Conservation (phyloP, 805 yeast species). For the Nadsonia fulvescens region DNA sequence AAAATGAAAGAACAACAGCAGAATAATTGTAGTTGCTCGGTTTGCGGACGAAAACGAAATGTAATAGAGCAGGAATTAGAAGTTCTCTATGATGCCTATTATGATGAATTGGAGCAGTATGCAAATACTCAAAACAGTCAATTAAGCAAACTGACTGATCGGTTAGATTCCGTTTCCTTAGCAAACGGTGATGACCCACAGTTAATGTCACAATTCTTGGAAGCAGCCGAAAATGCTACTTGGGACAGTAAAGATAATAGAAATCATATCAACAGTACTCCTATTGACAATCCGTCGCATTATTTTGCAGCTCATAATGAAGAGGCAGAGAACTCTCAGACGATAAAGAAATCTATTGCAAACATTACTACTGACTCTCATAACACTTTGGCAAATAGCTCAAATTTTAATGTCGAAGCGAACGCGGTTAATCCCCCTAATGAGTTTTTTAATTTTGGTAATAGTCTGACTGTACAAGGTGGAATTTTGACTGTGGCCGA, state of each 20-base stretch:
- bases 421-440: neutral
- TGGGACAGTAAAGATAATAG: too few relatives aligned
- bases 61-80: constrained; percentile 65
- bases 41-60: constrained; percentile 57
- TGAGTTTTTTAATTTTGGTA: constrained; percentile 15
- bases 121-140: constrained; percentile 2
- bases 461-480: constrained; percentile 18
- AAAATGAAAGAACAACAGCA: constrained; percentile 44
- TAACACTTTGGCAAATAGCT: neutral
- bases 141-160: too few relatives aligned
- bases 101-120: constrained; percentile 27
- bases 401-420: neutral
- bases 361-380: neutral
- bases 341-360: neutral
- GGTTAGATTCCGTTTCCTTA: too few relatives aligned
- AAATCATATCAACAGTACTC: too few relatives aligned
- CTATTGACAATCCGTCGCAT: too few relatives aligned
- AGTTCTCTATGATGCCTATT: constrained; percentile 50
- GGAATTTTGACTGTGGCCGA: constrained; percentile 53
- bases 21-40: constrained; percentile 47
- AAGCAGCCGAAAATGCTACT: too few relatives aligned
- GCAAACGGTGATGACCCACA: too few relatives aligned
- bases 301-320: neutral
- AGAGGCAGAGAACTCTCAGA: neutral
- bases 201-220: too few relatives aligned